These are phyloP conservation scores for Discostella stelligeroides DNA, from an alignment of 108 stramenopile genomes.

Conservation along the genomic window DNA sequence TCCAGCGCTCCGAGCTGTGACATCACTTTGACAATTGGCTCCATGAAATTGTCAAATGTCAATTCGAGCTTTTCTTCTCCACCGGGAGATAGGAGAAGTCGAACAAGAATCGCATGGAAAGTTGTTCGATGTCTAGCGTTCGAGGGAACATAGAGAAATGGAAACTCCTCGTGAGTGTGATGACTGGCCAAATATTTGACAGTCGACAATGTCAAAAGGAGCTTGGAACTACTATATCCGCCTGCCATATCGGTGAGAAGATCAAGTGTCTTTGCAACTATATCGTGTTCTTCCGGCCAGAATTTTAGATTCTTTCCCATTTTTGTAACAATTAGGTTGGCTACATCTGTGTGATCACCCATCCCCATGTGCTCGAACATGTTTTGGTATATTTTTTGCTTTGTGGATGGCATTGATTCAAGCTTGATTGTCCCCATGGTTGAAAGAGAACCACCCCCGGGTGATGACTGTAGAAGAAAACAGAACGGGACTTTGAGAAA, in stretches of 20 bases:
- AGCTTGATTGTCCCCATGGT: conserved; percentile 75
- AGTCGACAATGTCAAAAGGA: conserved; percentile 92
- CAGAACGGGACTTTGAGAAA: background rate
- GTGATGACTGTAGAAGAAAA: conserved; percentile 23
- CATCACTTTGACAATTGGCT: conserved; percentile 83
- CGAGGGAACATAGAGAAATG: conserved; percentile 83
- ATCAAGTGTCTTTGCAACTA: conserved; percentile 89
- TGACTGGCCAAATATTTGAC: conserved; percentile 92
- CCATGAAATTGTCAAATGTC: conserved; percentile 94
- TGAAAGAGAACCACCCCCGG: conserved; percentile 43
- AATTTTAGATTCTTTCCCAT: conserved; percentile 96
- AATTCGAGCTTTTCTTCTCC: conserved; percentile 88
- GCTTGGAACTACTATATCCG: conserved; percentile 94
- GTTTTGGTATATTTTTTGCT: conserved; percentile 92
- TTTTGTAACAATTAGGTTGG: conserved; percentile 95
- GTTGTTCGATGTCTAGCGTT: conserved; percentile 92
- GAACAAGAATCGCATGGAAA: conserved; percentile 92
- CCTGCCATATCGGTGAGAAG: conserved; percentile 95
- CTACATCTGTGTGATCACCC: conserved; percentile 94
- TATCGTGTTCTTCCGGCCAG: conserved; percentile 92
- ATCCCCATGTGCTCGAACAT: conserved; percentile 95
- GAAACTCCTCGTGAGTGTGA: conserved; percentile 95
- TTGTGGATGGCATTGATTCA: conserved; percentile 82
- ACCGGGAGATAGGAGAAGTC: conserved; percentile 86
- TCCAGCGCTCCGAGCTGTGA: conserved; percentile 68